Conservation (phyloP, 2,329 filamentous ascomycete species). For the Fusarium penzigii region DNA sequence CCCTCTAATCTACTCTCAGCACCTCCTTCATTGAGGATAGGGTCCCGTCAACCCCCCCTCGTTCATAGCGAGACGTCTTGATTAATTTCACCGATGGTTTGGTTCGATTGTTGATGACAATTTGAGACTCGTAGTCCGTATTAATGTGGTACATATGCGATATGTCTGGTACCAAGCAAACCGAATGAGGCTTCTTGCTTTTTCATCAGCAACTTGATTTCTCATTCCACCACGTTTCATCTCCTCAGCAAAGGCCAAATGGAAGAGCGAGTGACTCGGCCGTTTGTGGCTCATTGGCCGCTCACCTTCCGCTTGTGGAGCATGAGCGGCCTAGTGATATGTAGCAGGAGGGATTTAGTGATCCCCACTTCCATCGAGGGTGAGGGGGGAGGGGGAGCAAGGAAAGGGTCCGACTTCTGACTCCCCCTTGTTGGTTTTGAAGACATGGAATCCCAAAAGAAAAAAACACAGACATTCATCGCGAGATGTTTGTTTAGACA, state of each 20-base stretch:
- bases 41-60: background rate
- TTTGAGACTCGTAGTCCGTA: background rate
- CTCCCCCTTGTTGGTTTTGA: too few relatives aligned
- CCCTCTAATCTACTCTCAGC: background rate
- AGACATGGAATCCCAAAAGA: too few relatives aligned
- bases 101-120: slow-evolving; percentile 11
- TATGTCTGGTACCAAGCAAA: too few relatives aligned
- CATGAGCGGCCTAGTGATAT: background rate
- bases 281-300: background rate
- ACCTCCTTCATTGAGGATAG: slow-evolving; percentile 31
- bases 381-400: background rate
- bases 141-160: background rate
- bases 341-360: background rate
- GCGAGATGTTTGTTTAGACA: too few relatives aligned
- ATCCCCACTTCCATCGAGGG: background rate
- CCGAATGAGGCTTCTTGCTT: too few relatives aligned
- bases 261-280: background rate
- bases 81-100: background rate
- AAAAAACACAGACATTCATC: too few relatives aligned
- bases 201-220: background rate
- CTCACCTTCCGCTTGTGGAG: background rate
- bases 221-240: background rate
- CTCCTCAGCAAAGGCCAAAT: background rate
- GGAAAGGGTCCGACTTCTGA: too few relatives aligned
- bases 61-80: background rate